Evolutionary conservation across 2,329 filamentous ascomycete species (phyloP), one percentile per base, ranked within the genome.

Genomic region (Apiospora kogelbergensis): DNA sequence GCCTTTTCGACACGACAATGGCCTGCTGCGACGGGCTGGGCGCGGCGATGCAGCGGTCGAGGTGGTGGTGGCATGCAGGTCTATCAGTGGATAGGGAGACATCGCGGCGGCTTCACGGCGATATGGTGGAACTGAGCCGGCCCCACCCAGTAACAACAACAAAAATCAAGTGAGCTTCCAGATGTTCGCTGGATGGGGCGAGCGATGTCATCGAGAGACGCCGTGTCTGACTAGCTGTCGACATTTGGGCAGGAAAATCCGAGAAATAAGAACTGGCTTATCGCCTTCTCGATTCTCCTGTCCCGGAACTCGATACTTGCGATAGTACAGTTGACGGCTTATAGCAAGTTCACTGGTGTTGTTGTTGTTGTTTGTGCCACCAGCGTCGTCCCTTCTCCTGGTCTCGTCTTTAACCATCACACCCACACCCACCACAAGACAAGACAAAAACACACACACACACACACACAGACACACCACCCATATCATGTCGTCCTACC

Each of bases 81-180:
- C 60, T 20, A 44, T 42, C 63, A 41, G n/a, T 41, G 37, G 37
- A 65, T 41, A 65, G 63, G 37, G 63, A n/a, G 41, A 20, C 33
- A 37, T 22, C 65, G 33, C 71, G 71, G 71, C 68, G 67, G 63
- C 66, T 71, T 70, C 68, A 71, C 71, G 71, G 71, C 69, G 67
- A 67, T 66, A 72, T 70, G 71, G 71, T 72, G 71, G 71, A 70
- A 68, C 71, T 37, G 30, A 7, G 30, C 26, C 65, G 63, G 30
- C 41, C 63, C 37, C 63, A 65, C 63, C 63, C 63, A 44, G 63
- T 44, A 65, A 41, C 63, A 44, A 41, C 37, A 65, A 42, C 63
- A 65, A 44, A 65, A 65, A 65, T 33, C 63, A 41, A 65, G 37
- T 30, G 37, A 65, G 40, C 40, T 42, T 42, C 45, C 57, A 40